Conservation (phyloP, 164 flowering plant genomes). For the Liriodendron chinense region DNA sequence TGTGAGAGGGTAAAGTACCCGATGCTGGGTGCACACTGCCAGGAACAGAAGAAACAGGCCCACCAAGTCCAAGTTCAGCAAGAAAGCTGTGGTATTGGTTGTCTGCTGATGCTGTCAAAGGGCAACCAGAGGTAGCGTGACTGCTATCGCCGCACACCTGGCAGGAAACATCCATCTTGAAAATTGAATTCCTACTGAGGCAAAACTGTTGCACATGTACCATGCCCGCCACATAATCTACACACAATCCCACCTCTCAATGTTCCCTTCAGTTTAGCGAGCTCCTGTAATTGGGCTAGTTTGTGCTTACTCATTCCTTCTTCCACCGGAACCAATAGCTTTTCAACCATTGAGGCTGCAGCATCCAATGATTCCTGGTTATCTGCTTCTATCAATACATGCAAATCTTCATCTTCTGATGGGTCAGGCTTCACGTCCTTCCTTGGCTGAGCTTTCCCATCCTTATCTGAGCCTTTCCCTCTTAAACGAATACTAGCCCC, state of each 20-base stretch:
- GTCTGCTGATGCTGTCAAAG: slow-evolving; percentile 7
- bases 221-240: slow-evolving; percentile 21
- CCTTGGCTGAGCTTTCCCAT: slow-evolving; percentile 2
- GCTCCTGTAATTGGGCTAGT: slow-evolving; percentile 32
- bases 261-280: slow-evolving; percentile 25
- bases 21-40: neutral
- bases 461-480: slow-evolving; percentile 34
- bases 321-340: slow-evolving; percentile 36
- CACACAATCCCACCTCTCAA: neutral
- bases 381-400: slow-evolving; percentile 42
- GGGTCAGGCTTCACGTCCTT: slow-evolving; percentile 4
- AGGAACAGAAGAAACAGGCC: neutral
- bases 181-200: slow-evolving; percentile 17
- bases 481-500: slow-evolving; percentile 43
- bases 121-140: slow-evolving; percentile 22
- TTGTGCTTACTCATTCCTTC: slow-evolving; percentile 28
- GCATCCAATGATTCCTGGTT: slow-evolving; percentile 36
- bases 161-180: neutral
- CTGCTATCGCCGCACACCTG: neutral
- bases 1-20: slow-evolving; percentile 10
- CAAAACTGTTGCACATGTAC: slow-evolving; percentile 26
- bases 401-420: slow-evolving; percentile 39
- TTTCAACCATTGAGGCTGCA: slow-evolving; percentile 40
- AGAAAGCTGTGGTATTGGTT: slow-evolving; percentile 1
- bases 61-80: slow-evolving; percentile 2